Evolutionary conservation across 1,284 basidiomycete species (phyloP).

Genomic region (Apiotrichum montevideense): DNA sequence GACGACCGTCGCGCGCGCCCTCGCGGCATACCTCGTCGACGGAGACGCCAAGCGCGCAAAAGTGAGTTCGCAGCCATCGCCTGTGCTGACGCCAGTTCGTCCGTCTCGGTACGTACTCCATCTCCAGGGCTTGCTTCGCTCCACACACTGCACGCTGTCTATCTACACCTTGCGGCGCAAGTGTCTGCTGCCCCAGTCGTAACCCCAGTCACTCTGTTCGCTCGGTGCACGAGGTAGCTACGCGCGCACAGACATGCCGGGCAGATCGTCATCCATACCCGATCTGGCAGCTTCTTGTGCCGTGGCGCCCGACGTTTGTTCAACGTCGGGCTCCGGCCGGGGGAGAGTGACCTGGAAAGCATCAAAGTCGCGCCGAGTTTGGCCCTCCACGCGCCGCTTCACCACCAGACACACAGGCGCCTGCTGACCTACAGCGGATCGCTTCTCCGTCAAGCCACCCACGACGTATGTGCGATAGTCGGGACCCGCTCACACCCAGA

Average conservation of each 20-base stretch:
- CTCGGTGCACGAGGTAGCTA: too few species aligned
- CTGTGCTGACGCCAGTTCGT: constrained; percentile 54
- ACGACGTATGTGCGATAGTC: constrained; percentile 60
- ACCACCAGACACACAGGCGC: not conserved
- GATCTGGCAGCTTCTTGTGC: too few species aligned
- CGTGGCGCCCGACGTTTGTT: too few species aligned
- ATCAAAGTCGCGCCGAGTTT: too few species aligned
- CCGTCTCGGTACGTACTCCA: constrained; percentile 53
- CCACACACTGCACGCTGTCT: too few species aligned
- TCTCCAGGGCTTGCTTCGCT: constrained; percentile 1
- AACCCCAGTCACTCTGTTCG: too few species aligned
- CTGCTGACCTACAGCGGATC: constrained; percentile 56
- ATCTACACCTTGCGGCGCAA: not conserved
- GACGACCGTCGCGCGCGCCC: constrained; percentile 30
- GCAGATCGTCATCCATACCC: too few species aligned
- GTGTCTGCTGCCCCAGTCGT: not conserved
- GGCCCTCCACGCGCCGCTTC: too few species aligned
- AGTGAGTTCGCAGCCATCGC: not conserved
- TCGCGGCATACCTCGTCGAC: constrained; percentile 29
- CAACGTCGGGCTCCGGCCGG: too few species aligned
- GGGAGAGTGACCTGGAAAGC: not conserved
- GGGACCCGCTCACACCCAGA: constrained; percentile 44
- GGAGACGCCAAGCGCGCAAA: not conserved
- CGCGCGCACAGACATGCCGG: too few species aligned
- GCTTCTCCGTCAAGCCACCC: constrained; percentile 74